phyloP scores from a whole-genome alignment of 805 yeast genomes.

The Saccharomycopsis amapae region DNA sequence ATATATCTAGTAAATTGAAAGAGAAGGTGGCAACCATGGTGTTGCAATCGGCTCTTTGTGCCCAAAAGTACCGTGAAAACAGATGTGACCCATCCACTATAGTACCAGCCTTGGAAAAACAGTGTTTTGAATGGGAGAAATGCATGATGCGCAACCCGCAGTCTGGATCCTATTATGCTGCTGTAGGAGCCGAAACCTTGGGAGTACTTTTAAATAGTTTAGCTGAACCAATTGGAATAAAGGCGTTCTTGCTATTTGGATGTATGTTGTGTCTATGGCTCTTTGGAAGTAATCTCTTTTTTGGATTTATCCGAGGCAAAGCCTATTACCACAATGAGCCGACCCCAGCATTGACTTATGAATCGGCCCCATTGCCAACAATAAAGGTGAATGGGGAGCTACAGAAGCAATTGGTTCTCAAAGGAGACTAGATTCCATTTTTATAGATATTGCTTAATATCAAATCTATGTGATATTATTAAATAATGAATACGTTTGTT shows the following conservation, averaged over 20 bases:
- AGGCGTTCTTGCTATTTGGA: conserved; percentile 34
- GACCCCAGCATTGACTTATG: not conserved
- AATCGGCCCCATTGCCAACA: not conserved
- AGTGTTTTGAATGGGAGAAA: conserved; percentile 55
- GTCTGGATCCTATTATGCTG: conserved; percentile 42
- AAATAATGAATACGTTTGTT: too few species aligned
- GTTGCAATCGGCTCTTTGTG: conserved; percentile 49
- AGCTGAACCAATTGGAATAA: conserved; percentile 60
- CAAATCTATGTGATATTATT: too few species aligned
- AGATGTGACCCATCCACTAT: conserved; percentile 48
- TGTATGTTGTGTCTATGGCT: conserved; percentile 31
- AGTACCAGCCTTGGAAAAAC: conserved; percentile 50
- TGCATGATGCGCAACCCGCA: conserved; percentile 58
- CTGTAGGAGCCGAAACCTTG: conserved; percentile 52
- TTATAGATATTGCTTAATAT: too few species aligned
- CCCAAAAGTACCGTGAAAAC: conserved; percentile 45
- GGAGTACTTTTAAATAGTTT: conserved; percentile 57
- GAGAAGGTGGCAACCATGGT: conserved; percentile 39
- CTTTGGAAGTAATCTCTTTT: conserved; percentile 54
- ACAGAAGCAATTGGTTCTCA: not conserved
- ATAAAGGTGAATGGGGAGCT: not conserved
- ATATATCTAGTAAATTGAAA: conserved; percentile 44
- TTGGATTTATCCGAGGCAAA: conserved; percentile 59
- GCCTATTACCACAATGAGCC: conserved; percentile 29
- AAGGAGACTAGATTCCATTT: not conserved